A percentile compares a stretch with the other conserved stretches of the same genome.
phyloP scores from a whole-genome alignment of 2,329 filamentous ascomycete genomes.

The Fusarium kyushuense region DNA sequence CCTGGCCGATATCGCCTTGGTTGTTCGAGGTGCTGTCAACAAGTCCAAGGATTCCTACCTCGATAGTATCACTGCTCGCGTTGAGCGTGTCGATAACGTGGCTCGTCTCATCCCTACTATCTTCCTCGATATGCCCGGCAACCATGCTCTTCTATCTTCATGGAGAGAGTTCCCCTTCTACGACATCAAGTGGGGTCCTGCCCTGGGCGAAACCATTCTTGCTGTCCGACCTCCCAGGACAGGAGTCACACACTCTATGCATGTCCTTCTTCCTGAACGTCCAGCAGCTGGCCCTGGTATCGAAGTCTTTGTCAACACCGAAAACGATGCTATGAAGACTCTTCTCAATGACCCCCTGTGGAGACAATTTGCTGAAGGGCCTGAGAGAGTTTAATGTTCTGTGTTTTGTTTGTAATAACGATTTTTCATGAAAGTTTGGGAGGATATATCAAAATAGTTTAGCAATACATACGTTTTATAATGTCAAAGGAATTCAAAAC shows the following conservation, averaged over 20 bases:
- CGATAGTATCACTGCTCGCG: not conserved
- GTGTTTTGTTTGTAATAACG: not conserved
- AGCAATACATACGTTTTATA: too few species aligned
- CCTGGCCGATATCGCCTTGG: constrained; percentile 12
- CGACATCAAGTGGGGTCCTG: constrained; percentile 23
- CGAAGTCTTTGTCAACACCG: constrained; percentile 10
- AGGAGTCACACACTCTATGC: constrained; percentile 22
- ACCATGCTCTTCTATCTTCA: constrained; percentile 9
- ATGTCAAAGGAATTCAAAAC: too few species aligned
- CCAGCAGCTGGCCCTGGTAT: constrained; percentile 10
- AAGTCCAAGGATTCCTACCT: constrained; percentile 13
- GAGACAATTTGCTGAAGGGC: not conserved
- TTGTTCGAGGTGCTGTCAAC: constrained; percentile 10
- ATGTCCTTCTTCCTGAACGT: constrained; percentile 3
- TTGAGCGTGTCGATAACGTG: constrained; percentile 2
- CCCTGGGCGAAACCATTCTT: not conserved
- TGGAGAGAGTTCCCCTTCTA: constrained; percentile 27
- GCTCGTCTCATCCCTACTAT: constrained; percentile 3
- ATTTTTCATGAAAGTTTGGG: not conserved
- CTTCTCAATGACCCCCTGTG: constrained; percentile 4
- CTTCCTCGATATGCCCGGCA: constrained; percentile 20
- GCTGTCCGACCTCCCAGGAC: constrained; percentile 8
- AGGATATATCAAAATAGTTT: not conserved
- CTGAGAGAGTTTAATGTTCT: not conserved
- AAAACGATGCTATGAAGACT: constrained; percentile 9